Evolutionary conservation across 2,329 filamentous ascomycete genomes (phyloP).

Genomic region (Phyllosticta paracitricarpa): DNA sequence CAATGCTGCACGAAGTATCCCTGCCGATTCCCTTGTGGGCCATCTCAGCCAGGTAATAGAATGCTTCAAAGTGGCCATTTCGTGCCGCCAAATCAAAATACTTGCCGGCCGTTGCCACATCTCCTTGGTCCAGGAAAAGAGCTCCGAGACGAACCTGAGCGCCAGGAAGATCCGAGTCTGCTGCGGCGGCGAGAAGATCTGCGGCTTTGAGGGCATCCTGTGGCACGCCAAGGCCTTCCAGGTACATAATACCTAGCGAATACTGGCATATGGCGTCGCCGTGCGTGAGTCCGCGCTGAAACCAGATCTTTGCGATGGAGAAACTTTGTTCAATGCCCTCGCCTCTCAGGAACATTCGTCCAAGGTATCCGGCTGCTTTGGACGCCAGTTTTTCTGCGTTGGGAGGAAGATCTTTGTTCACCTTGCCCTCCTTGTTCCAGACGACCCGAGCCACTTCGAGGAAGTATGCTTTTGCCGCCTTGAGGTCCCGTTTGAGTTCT

Average conservation of each 20-base stretch:
- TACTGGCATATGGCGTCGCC: conserved; percentile 79
- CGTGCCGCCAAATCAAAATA: conserved; percentile 83
- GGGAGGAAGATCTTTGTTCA: conserved; percentile 57
- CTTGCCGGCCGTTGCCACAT: conserved; percentile 65
- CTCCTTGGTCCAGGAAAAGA: conserved; percentile 80
- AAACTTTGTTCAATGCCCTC: conserved; percentile 76
- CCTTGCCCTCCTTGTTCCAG: conserved; percentile 71
- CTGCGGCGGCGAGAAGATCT: conserved; percentile 65
- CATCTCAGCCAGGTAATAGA: conserved; percentile 87
- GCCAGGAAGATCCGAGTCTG: conserved; percentile 70
- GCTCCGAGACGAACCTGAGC: conserved; percentile 76
- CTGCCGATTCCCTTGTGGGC: conserved; percentile 69
- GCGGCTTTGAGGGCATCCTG: conserved; percentile 63
- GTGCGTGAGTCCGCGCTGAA: conserved; percentile 64
- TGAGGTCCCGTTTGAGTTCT: conserved; percentile 62
- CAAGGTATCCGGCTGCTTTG: conserved; percentile 78
- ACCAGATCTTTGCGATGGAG: conserved; percentile 68
- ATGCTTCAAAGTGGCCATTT: conserved; percentile 76
- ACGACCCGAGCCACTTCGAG: conserved; percentile 67
- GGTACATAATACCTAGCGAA: conserved; percentile 71
- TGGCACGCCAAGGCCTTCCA: conserved; percentile 64
- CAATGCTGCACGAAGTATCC: conserved; percentile 67
- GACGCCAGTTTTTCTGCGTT: conserved; percentile 68
- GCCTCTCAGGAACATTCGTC: conserved; percentile 80
- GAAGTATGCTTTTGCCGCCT: conserved; percentile 70